These are phyloP conservation scores for Agastache rugosa DNA, from an alignment of 257 asterid genomes.

Conservation along the genomic window DNA sequence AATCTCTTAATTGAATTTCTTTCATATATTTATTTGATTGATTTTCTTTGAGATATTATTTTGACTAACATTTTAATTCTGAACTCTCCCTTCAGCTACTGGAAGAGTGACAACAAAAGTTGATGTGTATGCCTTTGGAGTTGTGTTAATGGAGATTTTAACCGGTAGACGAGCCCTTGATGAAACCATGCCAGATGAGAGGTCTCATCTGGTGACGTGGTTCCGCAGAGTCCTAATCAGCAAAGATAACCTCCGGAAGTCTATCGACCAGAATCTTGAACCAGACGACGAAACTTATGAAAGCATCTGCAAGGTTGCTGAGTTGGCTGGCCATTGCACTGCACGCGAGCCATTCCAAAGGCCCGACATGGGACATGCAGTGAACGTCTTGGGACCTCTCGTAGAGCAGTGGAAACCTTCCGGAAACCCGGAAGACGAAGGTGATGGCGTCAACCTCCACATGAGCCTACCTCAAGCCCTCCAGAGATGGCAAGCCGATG, in stretches of 20 bases:
- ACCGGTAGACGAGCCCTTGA: slow-evolving; percentile 88
- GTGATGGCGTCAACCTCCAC: slow-evolving; percentile 66
- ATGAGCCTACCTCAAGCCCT: slow-evolving; percentile 93
- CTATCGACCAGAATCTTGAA: slow-evolving; percentile 70
- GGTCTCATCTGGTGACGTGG: slow-evolving; percentile 93
- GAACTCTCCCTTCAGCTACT: slow-evolving; percentile 60
- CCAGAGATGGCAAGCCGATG: slow-evolving; percentile 91
- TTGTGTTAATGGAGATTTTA: slow-evolving; percentile 84
- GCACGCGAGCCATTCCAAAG: slow-evolving; percentile 92
- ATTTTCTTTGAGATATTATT: not conserved
- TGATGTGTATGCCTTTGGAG: slow-evolving; percentile 92
- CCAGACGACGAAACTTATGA: slow-evolving; percentile 79
- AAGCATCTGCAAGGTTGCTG: slow-evolving; percentile 85
- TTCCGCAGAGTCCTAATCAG: slow-evolving; percentile 83
- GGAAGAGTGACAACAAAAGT: slow-evolving; percentile 96
- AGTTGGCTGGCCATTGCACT: slow-evolving; percentile 90
- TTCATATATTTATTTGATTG: not conserved
- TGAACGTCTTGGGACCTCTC: slow-evolving; percentile 84
- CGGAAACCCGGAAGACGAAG: slow-evolving; percentile 65
- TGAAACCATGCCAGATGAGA: slow-evolving; percentile 82
- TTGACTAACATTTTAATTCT: not conserved
- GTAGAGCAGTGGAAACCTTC: slow-evolving; percentile 92
- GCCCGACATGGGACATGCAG: slow-evolving; percentile 98
- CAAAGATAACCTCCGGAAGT: slow-evolving; percentile 75
- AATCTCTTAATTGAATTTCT: not conserved